Percentiles rank a stretch among this genome's conserved stretches.
Conservation (phyloP, 2,329 filamentous ascomycete species). For the Venturia aucupariae region DNA sequence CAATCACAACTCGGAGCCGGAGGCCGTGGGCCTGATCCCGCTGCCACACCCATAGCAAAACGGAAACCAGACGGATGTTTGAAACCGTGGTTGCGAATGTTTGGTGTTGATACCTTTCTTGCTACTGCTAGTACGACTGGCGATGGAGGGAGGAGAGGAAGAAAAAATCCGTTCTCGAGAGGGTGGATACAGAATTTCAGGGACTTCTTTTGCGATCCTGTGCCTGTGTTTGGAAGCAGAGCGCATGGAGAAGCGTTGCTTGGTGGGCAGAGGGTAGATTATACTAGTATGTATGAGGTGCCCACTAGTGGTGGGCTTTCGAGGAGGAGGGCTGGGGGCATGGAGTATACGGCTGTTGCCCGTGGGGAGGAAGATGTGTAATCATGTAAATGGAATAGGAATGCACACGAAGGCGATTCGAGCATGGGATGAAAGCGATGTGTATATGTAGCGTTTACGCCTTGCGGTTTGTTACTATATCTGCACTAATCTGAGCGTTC, state of each 20-base stretch:
- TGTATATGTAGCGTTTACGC: conserved; percentile 7
- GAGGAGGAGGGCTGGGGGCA: conserved; percentile 9
- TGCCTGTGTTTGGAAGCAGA: conserved; percentile 66
- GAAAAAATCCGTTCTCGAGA: conserved; percentile 68
- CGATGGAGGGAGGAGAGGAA: conserved; percentile 40
- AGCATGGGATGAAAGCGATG: not conserved
- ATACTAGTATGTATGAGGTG: conserved; percentile 80
- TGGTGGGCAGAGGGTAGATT: conserved; percentile 73
- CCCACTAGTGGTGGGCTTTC: conserved; percentile 36
- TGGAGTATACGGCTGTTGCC: conserved; percentile 9
- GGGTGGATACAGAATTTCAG: conserved; percentile 83
- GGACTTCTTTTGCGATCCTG: conserved; percentile 93
- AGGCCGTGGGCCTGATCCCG: conserved; percentile 55
- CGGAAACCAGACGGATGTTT: conserved; percentile 52
- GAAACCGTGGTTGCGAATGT: conserved; percentile 69
- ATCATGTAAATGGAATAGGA: not conserved
- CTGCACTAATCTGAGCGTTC: not conserved
- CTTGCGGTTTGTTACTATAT: not conserved
- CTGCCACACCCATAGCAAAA: conserved; percentile 31
- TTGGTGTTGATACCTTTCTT: conserved; percentile 89
- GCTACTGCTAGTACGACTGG: conserved; percentile 76
- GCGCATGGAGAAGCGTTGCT: conserved; percentile 67
- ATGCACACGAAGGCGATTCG: not conserved
- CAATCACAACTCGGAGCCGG: conserved; percentile 60
- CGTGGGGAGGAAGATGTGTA: conserved; percentile 9